Base-by-base conservation (phyloP, 2,329 filamentous ascomycete genomes). In the Sporothrix variecibatus region DNA sequence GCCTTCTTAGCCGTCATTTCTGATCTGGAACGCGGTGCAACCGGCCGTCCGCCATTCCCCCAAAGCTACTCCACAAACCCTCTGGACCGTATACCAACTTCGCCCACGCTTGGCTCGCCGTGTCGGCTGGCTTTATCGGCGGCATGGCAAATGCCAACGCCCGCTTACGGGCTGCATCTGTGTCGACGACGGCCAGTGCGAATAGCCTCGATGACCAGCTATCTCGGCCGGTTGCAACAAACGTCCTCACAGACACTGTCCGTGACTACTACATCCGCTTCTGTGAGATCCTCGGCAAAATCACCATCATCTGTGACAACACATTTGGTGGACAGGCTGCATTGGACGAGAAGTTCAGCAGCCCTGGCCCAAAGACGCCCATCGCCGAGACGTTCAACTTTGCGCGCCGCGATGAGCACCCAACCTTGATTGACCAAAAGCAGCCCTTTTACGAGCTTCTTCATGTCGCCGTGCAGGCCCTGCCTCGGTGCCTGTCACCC, bases 311-410 rank as follows among this genome's bases (percentile, higher is more conserved):
- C 46, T 99, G 96, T 82, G 96, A 99, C 81, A 96, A 97, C 78
- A 93, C 95, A 0, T 99, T 99, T 83, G 97, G 96, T 71, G 96
- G 96, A 0, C 96, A 99, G 83, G 96, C 95, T 43, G 94, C 94
- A 0, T 83, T 98, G 67, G 96, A 99, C 79, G 97, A 99, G 82
- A 98, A 98, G 80, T 97, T 98, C 80, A 93, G 89, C 75, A 91
- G 92, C 64, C 90, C 93, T 9, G 93, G 93, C 0, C 95, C 96
- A 0, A 98, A 98, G 82, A 99, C 96, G 0, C 96, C 97, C 1
- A 95, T 98, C 78, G 88, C 95, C 0, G 96, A 98, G 75, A 95
- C 94, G 0, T 99, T 99, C 82, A 95, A 93, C 77, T 98, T 99
- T 81, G 87, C 91, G 40, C 89, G 94, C 73, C 91, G 92, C 72